Evolutionary conservation across 1,284 basidiomycete genomes (phyloP).

Genomic region (Papiliotrema terrestris): DNA sequence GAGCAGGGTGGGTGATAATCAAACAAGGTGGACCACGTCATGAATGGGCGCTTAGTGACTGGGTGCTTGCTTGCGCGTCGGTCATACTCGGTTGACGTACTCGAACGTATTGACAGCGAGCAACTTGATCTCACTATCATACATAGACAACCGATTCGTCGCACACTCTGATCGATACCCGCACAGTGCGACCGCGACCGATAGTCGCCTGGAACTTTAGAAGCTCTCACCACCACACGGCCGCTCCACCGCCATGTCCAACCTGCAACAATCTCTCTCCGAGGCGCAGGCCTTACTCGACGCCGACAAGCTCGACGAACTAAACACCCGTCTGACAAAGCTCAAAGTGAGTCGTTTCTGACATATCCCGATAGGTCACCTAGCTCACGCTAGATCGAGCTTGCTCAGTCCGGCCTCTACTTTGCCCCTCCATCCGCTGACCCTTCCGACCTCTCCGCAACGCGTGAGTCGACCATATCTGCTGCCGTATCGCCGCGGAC

Average conservation of each 20-base stretch:
- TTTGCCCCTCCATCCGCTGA: slow-evolving; percentile 44
- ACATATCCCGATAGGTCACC: background rate
- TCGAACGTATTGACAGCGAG: too few relatives aligned
- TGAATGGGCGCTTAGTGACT: too few relatives aligned
- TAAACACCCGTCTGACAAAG: slow-evolving; percentile 31
- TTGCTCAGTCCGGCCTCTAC: slow-evolving; percentile 47
- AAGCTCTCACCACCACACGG: background rate
- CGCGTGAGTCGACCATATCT: slow-evolving; percentile 33
- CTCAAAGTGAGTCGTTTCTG: slow-evolving; percentile 36
- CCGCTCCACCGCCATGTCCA: slow-evolving; percentile 30
- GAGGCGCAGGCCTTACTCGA: slow-evolving; percentile 39
- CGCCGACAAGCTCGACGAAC: slow-evolving; percentile 12
- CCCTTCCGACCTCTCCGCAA: slow-evolving; percentile 42
- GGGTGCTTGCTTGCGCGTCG: too few relatives aligned
- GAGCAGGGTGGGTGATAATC: background rate
- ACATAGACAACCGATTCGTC: too few relatives aligned
- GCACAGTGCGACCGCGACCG: too few relatives aligned
- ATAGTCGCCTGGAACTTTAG: too few relatives aligned
- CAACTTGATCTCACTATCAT: too few relatives aligned
- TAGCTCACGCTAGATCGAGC: slow-evolving; percentile 38
- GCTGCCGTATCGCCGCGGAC: background rate
- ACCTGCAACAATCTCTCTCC: slow-evolving; percentile 38
- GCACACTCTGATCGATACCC: too few relatives aligned
- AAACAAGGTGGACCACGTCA: too few relatives aligned
- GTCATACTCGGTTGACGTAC: background rate